Evolutionary conservation across 148 eudicot genomes (phyloP), one percentile per base, ranked within the genome.

Genomic region (Pharnaceum exiguum): DNA sequence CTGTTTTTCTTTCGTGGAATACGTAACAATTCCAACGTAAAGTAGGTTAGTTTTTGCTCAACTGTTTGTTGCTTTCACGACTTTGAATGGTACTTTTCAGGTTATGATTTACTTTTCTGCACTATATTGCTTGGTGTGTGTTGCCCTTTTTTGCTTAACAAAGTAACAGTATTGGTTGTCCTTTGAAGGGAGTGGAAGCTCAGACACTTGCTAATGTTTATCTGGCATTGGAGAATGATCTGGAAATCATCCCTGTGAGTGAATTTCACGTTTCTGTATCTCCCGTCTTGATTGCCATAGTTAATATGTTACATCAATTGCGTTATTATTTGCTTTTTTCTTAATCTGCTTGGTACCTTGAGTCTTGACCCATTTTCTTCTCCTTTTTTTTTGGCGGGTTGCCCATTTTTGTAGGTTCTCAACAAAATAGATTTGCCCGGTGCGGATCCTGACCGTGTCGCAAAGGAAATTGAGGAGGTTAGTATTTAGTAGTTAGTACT

Each of bases 361-460:
- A 10, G 24, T 11, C 29, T 24, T 24, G 7, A 4, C 12, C 37
- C 23, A 18, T n/a, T 8, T 35, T 3, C 1, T 30, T 59, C 10
- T 18, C 35, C 35, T 11, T 21, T 21, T 12, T 38, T 13, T 29
- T 26, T 8, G 13, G 23, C 40, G 9, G 24, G 24, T 30, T 44
- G 52, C 19, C 46, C 22, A 7, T 23, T 63, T 28, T 48, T 60
- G 68, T 85, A 93, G 98, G 98, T 93, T 74, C 71, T 93, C 57
- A 93, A 93, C 78, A 93, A 93, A 70, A 85, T 93, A 69, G 98
- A 93, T 62, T 82, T 93, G 69, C 98, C 98, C 30, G 96, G 98
- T 57, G 98, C 98, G 22, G 98, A 93, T 46, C 91, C 98, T 58
- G 78, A 73, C 58, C 95, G 90, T 59, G 87, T 93, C 70, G 55